These are phyloP conservation scores for Paraglomus occultum DNA, from an alignment of 192 early-diverging fungal species.

Conservation along the genomic window DNA sequence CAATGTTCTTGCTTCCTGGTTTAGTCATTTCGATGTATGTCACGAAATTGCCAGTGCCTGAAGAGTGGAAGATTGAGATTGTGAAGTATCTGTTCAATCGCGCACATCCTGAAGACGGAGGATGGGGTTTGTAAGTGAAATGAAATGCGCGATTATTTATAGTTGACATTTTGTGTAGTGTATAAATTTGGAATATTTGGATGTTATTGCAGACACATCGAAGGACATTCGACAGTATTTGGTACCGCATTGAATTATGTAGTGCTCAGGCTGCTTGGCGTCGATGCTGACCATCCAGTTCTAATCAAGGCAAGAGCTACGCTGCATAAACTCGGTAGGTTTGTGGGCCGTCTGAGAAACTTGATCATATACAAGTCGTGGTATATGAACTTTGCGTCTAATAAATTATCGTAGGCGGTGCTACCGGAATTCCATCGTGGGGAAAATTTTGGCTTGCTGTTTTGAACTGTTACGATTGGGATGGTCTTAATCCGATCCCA, in stretches of 20 bases:
- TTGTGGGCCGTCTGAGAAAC: neutral
- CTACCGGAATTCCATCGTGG: slow-evolving; percentile 87
- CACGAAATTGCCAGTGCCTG: slow-evolving; percentile 64
- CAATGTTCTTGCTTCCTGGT: slow-evolving; percentile 95
- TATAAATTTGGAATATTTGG: neutral
- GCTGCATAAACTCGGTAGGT: slow-evolving; percentile 75
- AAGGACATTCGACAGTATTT: slow-evolving; percentile 90
- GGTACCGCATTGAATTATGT: slow-evolving; percentile 96
- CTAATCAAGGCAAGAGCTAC: slow-evolving; percentile 77
- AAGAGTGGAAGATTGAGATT: slow-evolving; percentile 71
- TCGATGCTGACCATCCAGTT: slow-evolving; percentile 83
- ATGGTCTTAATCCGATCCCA: slow-evolving; percentile 94
- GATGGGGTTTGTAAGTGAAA: slow-evolving; percentile 86
- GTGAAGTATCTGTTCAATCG: slow-evolving; percentile 83
- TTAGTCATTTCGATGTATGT: slow-evolving; percentile 88
- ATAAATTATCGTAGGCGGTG: slow-evolving; percentile 59
- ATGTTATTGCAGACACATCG: slow-evolving; percentile 70
- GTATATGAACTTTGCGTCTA: neutral
- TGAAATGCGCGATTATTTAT: slow-evolving; percentile 4
- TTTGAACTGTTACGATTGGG: slow-evolving; percentile 92
- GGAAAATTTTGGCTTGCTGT: slow-evolving; percentile 98
- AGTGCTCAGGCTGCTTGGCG: slow-evolving; percentile 81
- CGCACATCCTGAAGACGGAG: slow-evolving; percentile 85
- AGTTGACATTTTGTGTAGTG: neutral
- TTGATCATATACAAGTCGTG: neutral